phyloP scores from a whole-genome alignment of 257 asterid species.

The Solanum ossicruentum region DNA sequence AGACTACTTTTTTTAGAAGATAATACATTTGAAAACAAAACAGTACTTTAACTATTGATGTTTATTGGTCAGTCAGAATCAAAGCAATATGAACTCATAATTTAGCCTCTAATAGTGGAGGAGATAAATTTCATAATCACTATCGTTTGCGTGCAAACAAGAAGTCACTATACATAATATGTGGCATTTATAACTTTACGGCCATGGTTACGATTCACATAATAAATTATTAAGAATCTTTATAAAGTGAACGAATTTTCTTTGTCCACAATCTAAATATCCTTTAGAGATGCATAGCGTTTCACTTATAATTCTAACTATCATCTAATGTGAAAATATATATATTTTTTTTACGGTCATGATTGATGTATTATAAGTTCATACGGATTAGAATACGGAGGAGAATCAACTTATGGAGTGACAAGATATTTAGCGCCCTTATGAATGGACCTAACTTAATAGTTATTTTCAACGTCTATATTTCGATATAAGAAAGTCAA shows the following conservation, averaged over 20 bases:
- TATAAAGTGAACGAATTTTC: not conserved
- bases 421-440: too few relatives aligned
- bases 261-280: not conserved
- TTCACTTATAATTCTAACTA: too few relatives aligned
- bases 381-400: too few relatives aligned
- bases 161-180: not conserved
- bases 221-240: not conserved
- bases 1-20: too few relatives aligned
- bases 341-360: too few relatives aligned
- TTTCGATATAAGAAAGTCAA: too few relatives aligned
- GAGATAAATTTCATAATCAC: not conserved
- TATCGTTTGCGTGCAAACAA: not conserved
- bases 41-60: not conserved
- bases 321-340: too few relatives aligned
- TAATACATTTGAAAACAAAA: not conserved
- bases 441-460: too few relatives aligned
- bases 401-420: too few relatives aligned
- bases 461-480: too few relatives aligned
- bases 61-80: not conserved
- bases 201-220: too few relatives aligned
- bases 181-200: not conserved
- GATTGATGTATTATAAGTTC: too few relatives aligned
- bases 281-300: not conserved
- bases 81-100: not conserved
- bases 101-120: not conserved